phyloP scores from a whole-genome alignment of 2,329 filamentous ascomycete genomes.

The Venturia carpophila region DNA sequence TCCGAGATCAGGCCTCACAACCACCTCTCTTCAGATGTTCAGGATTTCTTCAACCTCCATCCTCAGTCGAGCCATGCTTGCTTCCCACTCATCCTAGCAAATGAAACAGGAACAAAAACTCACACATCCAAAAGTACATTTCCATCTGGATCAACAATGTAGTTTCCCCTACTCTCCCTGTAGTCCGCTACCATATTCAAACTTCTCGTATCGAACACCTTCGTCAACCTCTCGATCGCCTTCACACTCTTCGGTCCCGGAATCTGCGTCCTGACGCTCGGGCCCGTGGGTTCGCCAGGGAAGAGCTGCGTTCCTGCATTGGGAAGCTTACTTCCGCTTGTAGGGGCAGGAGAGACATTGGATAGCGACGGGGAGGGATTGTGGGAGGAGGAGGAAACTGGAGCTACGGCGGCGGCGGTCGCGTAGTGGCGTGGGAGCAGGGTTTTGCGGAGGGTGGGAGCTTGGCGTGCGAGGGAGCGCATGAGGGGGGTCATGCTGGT shows the following conservation, averaged over 20 bases:
- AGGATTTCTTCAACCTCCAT: too few relatives aligned
- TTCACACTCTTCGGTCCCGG: slow-evolving; percentile 69
- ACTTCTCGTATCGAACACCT: slow-evolving; percentile 78
- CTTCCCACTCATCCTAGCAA: too few relatives aligned
- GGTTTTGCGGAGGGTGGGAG: slow-evolving; percentile 24
- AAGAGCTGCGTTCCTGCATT: slow-evolving; percentile 33
- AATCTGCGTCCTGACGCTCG: slow-evolving; percentile 51
- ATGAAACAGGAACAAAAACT: slow-evolving; percentile 24
- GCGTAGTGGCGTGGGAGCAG: slow-evolving; percentile 15
- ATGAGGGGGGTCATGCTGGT: slow-evolving; percentile 27
- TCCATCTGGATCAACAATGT: slow-evolving; percentile 64
- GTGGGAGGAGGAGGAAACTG: neutral
- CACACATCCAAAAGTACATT: slow-evolving; percentile 67
- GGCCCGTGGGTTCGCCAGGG: slow-evolving; percentile 50
- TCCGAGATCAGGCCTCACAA: neutral
- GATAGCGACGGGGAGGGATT: neutral
- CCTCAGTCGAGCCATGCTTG: too few relatives aligned
- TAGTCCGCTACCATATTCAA: slow-evolving; percentile 53
- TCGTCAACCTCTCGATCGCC: slow-evolving; percentile 60
- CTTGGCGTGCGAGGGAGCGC: neutral
- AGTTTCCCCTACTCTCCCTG: slow-evolving; percentile 56
- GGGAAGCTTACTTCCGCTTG: neutral
- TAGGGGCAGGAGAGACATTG: neutral
- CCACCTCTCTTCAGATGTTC: neutral
- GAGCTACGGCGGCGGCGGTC: slow-evolving; percentile 3